Evolutionary conservation across 2,329 filamentous ascomycete genomes (phyloP).

Genomic region (Apiospora marii): DNA sequence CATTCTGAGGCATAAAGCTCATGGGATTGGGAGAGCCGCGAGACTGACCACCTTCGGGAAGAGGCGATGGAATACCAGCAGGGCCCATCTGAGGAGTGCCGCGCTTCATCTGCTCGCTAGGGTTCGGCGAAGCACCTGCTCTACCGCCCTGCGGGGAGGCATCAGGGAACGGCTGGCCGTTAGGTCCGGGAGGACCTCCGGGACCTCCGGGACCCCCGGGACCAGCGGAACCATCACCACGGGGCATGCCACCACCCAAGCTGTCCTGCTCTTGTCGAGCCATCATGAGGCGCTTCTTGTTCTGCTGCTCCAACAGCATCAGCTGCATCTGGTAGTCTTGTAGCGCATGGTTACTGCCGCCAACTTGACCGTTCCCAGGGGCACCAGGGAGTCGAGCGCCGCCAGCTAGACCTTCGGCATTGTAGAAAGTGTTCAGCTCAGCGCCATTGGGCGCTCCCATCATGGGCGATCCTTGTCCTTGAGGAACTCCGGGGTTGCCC

Average conservation of each 20-base stretch:
- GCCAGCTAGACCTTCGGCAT: slow-evolving; percentile 63
- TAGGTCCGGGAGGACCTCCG: slow-evolving; percentile 58
- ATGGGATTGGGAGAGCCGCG: slow-evolving; percentile 71
- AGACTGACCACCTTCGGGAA: slow-evolving; percentile 73
- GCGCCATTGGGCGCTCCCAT: slow-evolving; percentile 74
- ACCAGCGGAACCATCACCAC: slow-evolving; percentile 59
- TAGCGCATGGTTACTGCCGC: slow-evolving; percentile 77
- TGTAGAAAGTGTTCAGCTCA: slow-evolving; percentile 67
- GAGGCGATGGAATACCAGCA: slow-evolving; percentile 72
- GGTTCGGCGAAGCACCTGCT: slow-evolving; percentile 77
- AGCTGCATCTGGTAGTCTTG: slow-evolving; percentile 92
- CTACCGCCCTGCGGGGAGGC: slow-evolving; percentile 75
- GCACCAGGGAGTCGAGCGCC: slow-evolving; percentile 64
- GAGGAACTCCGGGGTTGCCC: slow-evolving; percentile 9
- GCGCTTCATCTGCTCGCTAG: slow-evolving; percentile 80
- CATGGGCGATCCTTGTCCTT: slow-evolving; percentile 81
- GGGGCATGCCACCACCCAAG: slow-evolving; percentile 56
- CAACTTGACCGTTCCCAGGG: slow-evolving; percentile 54
- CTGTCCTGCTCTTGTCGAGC: slow-evolving; percentile 81
- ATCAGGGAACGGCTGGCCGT: slow-evolving; percentile 70
- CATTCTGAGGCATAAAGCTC: slow-evolving; percentile 69
- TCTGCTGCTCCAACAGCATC: slow-evolving; percentile 87
- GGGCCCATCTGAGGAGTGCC: slow-evolving; percentile 77
- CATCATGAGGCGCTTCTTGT: slow-evolving; percentile 87
- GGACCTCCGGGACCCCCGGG: slow-evolving; percentile 54